A percentile compares a stretch with the other conserved stretches of the same genome.
These are phyloP conservation scores for Apophysomyces sp. DNA, from an alignment of 371 early-diverging fungal species.

Conservation along the genomic window DNA sequence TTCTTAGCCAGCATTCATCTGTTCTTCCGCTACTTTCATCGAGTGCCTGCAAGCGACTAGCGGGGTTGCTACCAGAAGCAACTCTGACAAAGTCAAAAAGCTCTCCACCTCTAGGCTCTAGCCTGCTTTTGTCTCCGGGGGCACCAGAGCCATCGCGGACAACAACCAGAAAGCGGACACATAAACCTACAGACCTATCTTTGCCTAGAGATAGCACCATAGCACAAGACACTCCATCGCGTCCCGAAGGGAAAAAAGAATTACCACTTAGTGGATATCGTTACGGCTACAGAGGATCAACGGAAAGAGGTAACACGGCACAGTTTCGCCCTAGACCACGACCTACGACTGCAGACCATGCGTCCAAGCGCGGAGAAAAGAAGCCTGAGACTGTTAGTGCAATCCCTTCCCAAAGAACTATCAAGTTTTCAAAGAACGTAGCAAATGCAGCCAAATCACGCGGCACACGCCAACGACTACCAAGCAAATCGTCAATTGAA, in stretches of 20 bases:
- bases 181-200: not conserved
- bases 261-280: constrained; percentile 23
- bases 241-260: constrained; percentile 13
- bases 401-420: not conserved
- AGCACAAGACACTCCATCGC: not conserved
- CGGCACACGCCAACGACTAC: constrained; percentile 32
- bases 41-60: constrained; percentile 26
- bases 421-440: constrained; percentile 4
- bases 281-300: constrained; percentile 20
- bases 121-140: not conserved
- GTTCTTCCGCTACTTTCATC: constrained; percentile 25
- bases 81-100: constrained; percentile 28
- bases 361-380: not conserved
- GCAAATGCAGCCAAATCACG: constrained; percentile 10
- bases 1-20: constrained; percentile 17
- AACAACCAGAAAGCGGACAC: not conserved
- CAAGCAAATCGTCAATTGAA: constrained; percentile 54
- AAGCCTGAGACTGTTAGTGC: not conserved
- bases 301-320: constrained; percentile 14
- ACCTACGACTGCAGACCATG: not conserved
- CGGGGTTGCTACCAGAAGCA: constrained; percentile 25
- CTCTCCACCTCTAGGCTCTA: constrained; percentile 22
- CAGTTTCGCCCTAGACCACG: not conserved
- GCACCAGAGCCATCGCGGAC: not conserved
- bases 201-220: not conserved